A percentile compares a stretch with the other conserved stretches of the same genome.
These are phyloP conservation scores for Zopfia rhizophila DNA, from an alignment of 2,329 filamentous ascomycete genomes.

Conservation along the genomic window DNA sequence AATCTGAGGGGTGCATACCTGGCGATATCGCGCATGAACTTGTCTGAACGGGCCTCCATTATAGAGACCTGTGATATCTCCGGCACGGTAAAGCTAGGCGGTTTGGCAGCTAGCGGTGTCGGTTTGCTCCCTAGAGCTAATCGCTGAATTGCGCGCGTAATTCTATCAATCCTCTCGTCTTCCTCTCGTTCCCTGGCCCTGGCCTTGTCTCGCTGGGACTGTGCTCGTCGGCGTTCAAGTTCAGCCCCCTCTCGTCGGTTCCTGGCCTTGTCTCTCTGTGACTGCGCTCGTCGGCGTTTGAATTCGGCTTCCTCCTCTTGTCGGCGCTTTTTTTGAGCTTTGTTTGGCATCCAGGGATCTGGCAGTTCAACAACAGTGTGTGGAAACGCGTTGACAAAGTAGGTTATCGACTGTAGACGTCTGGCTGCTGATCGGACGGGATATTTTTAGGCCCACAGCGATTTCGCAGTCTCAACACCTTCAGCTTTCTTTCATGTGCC, in stretches of 20 bases:
- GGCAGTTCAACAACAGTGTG: too few relatives aligned
- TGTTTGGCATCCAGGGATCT: too few relatives aligned
- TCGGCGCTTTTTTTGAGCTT: too few relatives aligned
- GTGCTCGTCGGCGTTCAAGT: constrained; percentile 14
- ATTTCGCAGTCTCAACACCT: too few relatives aligned
- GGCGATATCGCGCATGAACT: constrained; percentile 10
- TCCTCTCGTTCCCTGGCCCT: constrained; percentile 9
- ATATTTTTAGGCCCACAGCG: too few relatives aligned
- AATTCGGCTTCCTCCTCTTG: constrained; percentile 3
- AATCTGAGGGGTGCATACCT: constrained; percentile 3
- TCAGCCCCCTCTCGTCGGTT: constrained; percentile 3
- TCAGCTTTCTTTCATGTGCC: too few relatives aligned
- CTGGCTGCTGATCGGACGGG: too few relatives aligned
- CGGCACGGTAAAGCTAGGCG: too few relatives aligned
- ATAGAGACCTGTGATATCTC: constrained; percentile 11
- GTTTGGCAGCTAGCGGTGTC: constrained; percentile 1
- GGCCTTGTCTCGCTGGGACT: constrained; percentile 10
- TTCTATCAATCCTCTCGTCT: constrained; percentile 7
- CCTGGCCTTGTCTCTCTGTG: constrained; percentile 5
- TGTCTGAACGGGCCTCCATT: constrained; percentile 6
- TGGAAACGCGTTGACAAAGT: too few relatives aligned
- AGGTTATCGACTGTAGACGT: too few relatives aligned
- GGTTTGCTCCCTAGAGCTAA: constrained; percentile 5
- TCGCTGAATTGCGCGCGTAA: constrained; percentile 8
- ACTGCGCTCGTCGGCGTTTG: constrained; percentile 3